Conservation (phyloP, 2,329 filamentous ascomycete species). For the Colletotrichum horii region DNA sequence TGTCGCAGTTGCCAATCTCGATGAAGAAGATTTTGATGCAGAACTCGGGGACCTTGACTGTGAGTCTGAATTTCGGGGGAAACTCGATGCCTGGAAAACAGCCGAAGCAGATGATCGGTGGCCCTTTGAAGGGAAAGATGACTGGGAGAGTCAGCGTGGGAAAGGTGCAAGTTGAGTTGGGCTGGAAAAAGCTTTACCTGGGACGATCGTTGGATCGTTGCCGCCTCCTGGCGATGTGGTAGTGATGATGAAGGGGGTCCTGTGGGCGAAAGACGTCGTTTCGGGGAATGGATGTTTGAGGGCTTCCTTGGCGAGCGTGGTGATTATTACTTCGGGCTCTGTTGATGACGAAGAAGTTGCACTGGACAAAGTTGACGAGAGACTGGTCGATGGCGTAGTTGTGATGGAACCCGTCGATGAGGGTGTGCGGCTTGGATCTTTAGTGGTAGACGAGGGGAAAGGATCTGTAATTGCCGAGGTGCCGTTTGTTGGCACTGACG, state of each 20-base stretch:
- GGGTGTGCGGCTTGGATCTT: neutral
- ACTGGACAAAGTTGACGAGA: neutral
- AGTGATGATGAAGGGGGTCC: neutral
- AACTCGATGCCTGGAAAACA: neutral
- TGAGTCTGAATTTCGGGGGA: neutral
- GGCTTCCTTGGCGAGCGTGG: neutral
- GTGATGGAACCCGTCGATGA: neutral
- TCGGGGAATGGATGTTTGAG: neutral
- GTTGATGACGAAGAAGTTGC: neutral
- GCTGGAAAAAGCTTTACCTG: neutral
- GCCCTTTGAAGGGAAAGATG: neutral
- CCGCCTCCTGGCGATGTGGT: neutral
- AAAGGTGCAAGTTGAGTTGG: rapidly evolving
- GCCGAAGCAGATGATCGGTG: neutral
- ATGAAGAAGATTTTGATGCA: neutral
- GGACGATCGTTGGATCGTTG: neutral
- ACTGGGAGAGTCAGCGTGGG: neutral
- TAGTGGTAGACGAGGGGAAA: neutral
- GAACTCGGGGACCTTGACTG: neutral
- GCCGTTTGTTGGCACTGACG: neutral
- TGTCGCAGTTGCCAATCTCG: neutral
- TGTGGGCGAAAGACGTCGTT: neutral
- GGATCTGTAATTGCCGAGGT: neutral
- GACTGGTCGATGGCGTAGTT: neutral
- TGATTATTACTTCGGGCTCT: neutral